Base-by-base conservation (phyloP, 768 basidiomycete genomes). In the Russula virescens region DNA sequence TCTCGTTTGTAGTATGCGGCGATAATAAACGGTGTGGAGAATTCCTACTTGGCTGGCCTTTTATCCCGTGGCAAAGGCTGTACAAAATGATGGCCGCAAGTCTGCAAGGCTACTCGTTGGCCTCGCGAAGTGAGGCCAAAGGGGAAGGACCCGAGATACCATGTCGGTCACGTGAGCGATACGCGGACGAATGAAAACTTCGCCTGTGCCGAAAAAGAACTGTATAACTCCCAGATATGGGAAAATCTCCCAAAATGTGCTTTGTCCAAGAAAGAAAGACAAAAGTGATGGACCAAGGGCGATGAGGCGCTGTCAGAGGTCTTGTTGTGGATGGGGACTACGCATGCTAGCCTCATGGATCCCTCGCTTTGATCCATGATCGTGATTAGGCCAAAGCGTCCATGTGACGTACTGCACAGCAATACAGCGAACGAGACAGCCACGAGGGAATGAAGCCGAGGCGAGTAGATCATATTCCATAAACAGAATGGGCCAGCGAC, bases 51-150 rank as follows among this genome's bases (percentile, higher is more conserved):
- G 38, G 1, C 34, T 31, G 43, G 18, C 34, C 53, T 55, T 61
- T 40, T 61, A 55, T 61, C 46, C 35, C 28, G 43, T 14, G 23
- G 21, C 34, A 16, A 25, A 61, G 60, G 53, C 53, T 48, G 53
- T 55, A n/a, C 60, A 54, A 38, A 55, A 19, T 42, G 13, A 16
- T 38, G 6, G 51, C 50, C 50, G 31, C 58, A 50, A 48, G 46
- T 38, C 43, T 40, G 35, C 35, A 40, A 18, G 53, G 52, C 46
- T 40, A 7, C 46, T 21, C n/a, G 18, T 19, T 25, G 31, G 26
- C 56, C 56, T 16, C 3, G 55, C 21, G 1, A 48, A 38, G 11
- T 47, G 43, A 46, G 51, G 18, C 34, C 25, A 47, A 10, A 3
- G 25, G 47, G 47, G 3, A 26, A 31, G 49, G 59, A 55, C 60